A percentile compares a stretch with the other conserved stretches of the same genome.
These are phyloP conservation scores for Fusarium nygamai DNA, from an alignment of 2,329 filamentous ascomycete genomes.

Conservation along the genomic window DNA sequence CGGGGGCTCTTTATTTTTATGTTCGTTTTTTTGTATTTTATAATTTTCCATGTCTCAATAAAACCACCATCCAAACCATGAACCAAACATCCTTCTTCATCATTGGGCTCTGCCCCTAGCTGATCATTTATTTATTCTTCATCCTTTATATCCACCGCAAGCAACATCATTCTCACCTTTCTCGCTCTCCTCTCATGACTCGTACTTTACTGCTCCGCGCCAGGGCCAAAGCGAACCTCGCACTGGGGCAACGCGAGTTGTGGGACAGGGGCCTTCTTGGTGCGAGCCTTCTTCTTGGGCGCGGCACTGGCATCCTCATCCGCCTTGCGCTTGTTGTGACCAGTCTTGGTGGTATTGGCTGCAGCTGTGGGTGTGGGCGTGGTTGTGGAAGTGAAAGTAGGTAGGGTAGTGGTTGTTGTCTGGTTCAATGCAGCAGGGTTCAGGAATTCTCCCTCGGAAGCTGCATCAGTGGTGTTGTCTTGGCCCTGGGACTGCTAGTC, in stretches of 20 bases:
- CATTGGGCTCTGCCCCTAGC: not conserved
- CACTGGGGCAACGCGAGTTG: not conserved
- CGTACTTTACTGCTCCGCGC: not conserved
- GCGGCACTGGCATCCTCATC: not conserved
- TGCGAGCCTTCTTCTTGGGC: constrained; percentile 12
- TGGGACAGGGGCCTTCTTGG: not conserved
- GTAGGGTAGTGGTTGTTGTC: not conserved
- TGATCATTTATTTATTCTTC: not conserved
- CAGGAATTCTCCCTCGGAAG: not conserved
- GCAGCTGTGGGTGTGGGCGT: not conserved
- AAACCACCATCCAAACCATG: not conserved
- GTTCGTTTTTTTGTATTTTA: not conserved
- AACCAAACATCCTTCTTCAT: not conserved
- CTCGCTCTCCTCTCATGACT: not conserved
- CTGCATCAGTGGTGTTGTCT: not conserved
- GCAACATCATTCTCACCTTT: not conserved
- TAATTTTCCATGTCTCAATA: not conserved
- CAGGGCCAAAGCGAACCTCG: not conserved
- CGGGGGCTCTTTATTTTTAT: not conserved
- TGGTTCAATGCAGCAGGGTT: not conserved
- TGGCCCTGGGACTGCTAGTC: not conserved
- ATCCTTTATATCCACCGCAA: not conserved
- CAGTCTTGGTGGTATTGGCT: not conserved
- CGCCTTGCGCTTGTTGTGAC: constrained; percentile 14
- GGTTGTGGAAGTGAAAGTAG: too few relatives aligned